These are phyloP conservation scores for Curvularia lunata DNA, from an alignment of 2,329 filamentous ascomycete genomes.

Conservation along the genomic window DNA sequence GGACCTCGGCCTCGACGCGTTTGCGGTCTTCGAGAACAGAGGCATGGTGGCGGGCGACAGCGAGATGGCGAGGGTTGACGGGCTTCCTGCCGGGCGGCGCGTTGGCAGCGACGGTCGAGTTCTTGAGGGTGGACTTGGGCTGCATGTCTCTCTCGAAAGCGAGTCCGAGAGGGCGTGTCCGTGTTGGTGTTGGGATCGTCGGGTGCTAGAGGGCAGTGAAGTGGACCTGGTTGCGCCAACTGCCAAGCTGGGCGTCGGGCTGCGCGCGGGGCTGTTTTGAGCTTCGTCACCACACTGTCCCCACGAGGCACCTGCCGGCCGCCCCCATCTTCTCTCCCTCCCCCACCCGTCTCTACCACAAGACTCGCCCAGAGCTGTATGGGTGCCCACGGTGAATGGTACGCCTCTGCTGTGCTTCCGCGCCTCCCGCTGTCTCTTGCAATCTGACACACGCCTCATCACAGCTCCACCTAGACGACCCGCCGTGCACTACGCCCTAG, in stretches of 20 bases:
- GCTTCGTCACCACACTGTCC: constrained; percentile 26
- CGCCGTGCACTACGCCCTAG: constrained; percentile 18
- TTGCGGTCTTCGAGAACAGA: constrained; percentile 82
- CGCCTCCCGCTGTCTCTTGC: constrained; percentile 19
- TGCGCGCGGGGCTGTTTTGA: constrained; percentile 28
- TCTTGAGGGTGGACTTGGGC: constrained; percentile 56
- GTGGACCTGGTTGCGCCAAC: constrained; percentile 13
- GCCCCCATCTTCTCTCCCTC: constrained; percentile 15
- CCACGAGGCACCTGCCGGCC: constrained; percentile 18
- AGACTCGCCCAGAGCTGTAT: constrained; percentile 18
- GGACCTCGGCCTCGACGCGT: constrained; percentile 74
- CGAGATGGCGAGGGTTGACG: constrained; percentile 54
- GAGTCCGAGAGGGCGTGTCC: constrained; percentile 1
- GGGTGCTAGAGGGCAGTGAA: constrained; percentile 9
- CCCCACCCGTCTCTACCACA: constrained; percentile 14
- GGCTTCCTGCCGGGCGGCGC: constrained; percentile 33
- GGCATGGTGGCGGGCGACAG: constrained; percentile 82
- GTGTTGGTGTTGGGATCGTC: constrained; percentile 15
- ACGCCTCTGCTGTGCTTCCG: constrained; percentile 9
- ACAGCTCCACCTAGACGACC: constrained; percentile 22
- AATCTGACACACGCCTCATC: constrained; percentile 24
- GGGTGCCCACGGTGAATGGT: constrained; percentile 18
- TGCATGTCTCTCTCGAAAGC: constrained; percentile 33
- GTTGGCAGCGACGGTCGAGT: constrained; percentile 22
- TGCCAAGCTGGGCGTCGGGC: constrained; percentile 20